phyloP scores from a whole-genome alignment of 768 basidiomycete species.

The Sarcomyxa edulis region DNA sequence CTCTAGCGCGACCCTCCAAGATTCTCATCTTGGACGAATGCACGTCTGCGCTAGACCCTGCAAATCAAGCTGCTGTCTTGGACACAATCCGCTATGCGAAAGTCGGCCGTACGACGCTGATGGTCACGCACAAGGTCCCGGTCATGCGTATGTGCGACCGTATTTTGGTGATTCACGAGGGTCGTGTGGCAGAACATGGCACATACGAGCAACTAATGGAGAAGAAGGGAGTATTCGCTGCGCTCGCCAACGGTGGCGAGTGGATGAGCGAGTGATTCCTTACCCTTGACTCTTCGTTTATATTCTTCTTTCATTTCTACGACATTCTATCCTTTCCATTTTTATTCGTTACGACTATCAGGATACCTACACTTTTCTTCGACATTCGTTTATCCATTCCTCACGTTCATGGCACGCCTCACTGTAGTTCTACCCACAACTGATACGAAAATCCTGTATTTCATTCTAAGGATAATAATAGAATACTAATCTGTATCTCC shows the following conservation, averaged over 20 bases:
- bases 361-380: too few relatives aligned
- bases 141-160: slow-evolving; percentile 93
- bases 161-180: slow-evolving; percentile 77
- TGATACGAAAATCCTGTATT: too few relatives aligned
- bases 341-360: too few relatives aligned
- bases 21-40: slow-evolving; percentile 92
- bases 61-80: slow-evolving; percentile 79
- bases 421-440: too few relatives aligned
- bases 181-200: slow-evolving; percentile 74
- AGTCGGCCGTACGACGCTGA: slow-evolving; percentile 74
- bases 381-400: too few relatives aligned
- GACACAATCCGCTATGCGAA: slow-evolving; percentile 65
- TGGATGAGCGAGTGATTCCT: slow-evolving; percentile 21
- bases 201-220: slow-evolving; percentile 66
- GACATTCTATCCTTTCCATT: too few relatives aligned
- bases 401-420: too few relatives aligned
- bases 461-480: too few relatives aligned
- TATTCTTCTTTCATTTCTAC: neutral
- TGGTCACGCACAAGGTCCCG: slow-evolving; percentile 90
- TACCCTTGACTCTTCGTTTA: neutral
- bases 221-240: slow-evolving; percentile 66
- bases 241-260: slow-evolving; percentile 75
- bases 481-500: too few relatives aligned
- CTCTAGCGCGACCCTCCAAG: slow-evolving; percentile 67
- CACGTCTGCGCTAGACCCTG: slow-evolving; percentile 84